Evolutionary conservation across 768 basidiomycete species (phyloP).

Genomic region (Tylopilus intermedius): DNA sequence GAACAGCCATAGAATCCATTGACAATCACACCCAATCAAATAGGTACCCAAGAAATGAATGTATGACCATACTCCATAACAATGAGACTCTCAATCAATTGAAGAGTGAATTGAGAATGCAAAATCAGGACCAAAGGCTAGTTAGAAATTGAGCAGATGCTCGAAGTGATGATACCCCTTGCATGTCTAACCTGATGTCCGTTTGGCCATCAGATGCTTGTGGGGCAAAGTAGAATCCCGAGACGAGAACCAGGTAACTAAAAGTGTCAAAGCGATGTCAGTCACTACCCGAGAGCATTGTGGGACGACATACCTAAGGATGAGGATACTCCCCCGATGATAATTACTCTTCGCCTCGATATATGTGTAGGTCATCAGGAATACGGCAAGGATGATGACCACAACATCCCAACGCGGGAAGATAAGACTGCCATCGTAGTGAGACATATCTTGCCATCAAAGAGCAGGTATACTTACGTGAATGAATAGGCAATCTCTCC

Average conservation of each 20-base stretch:
- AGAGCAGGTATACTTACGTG: conserved; percentile 57
- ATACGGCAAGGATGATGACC: conserved; percentile 91
- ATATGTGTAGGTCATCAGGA: conserved; percentile 96
- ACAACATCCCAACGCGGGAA: conserved; percentile 99
- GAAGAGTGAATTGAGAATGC: neutral
- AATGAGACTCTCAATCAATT: too few relatives aligned
- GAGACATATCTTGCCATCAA: neutral
- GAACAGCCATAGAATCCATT: too few relatives aligned
- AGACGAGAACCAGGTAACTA: conserved; percentile 86
- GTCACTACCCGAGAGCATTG: neutral
- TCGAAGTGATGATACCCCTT: conserved; percentile 4
- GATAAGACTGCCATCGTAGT: conserved; percentile 59
- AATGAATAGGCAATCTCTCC: conserved; percentile 87
- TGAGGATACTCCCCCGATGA: conserved; percentile 92
- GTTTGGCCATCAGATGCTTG: conserved; percentile 22
- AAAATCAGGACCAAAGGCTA: conserved; percentile 3
- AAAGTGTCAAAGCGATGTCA: neutral
- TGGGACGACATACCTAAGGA: conserved; percentile 62
- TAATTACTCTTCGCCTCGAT: conserved; percentile 99
- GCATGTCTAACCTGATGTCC: conserved; percentile 5
- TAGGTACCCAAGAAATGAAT: too few relatives aligned
- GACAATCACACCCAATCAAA: too few relatives aligned
- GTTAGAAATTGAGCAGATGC: conserved; percentile 8
- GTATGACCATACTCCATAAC: too few relatives aligned
- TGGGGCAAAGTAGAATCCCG: conserved; percentile 93